Conservation (phyloP, 345 rosid genomes). For the Citrus glauca region DNA sequence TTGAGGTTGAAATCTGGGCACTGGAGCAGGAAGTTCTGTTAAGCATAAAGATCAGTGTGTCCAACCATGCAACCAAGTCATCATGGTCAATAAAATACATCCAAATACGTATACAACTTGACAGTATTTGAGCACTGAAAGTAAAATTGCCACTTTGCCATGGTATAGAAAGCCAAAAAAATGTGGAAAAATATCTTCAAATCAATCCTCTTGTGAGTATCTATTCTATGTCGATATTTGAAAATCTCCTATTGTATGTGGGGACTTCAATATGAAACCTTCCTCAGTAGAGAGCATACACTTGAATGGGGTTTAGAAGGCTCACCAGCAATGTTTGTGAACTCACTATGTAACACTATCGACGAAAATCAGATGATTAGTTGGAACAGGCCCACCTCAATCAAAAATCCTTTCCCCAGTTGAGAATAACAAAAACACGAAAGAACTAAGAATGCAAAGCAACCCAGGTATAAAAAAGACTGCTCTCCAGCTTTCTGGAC, state of each 20-base stretch:
- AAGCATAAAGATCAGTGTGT: neutral
- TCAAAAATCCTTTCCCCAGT: slow-evolving; percentile 96
- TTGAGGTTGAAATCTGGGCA: neutral
- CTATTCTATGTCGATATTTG: slow-evolving; percentile 2
- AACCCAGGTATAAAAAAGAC: slow-evolving; percentile 87
- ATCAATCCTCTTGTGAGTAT: neutral
- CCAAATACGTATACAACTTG: neutral
- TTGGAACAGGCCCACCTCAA: slow-evolving; percentile 29
- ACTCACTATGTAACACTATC: neutral
- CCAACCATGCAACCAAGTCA: neutral
- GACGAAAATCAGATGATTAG: neutral
- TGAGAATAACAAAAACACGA: slow-evolving; percentile 69
- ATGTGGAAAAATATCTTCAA: neutral
- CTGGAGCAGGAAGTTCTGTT: neutral
- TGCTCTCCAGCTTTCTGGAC: slow-evolving; percentile 91
- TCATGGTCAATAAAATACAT: neutral
- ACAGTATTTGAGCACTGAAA: neutral
- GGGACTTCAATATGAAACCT: slow-evolving; percentile 6
- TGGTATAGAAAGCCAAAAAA: neutral
- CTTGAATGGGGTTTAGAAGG: neutral
- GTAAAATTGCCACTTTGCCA: neutral
- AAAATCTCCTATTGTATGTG: slow-evolving; percentile 1
- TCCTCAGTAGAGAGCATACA: neutral
- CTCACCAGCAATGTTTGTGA: neutral
- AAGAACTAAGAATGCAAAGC: slow-evolving; percentile 77